Evolutionary conservation across 2,329 filamentous ascomycete genomes (phyloP), one percentile per base, ranked within the genome.

Genomic region (Curvularia eragrostidis): DNA sequence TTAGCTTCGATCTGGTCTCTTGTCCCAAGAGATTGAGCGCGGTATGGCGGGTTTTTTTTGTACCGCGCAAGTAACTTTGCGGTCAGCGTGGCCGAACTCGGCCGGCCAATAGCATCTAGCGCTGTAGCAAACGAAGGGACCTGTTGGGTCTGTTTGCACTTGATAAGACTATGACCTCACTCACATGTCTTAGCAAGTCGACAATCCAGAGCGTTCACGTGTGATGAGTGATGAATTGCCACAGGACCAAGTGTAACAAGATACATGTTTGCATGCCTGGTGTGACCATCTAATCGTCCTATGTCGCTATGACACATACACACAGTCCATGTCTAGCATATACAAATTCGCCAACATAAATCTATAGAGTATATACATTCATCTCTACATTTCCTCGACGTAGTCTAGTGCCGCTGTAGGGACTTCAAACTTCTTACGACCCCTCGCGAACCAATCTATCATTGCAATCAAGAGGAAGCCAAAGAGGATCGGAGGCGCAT

Each of bases 41-140:
- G 44, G 54, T 46, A 61, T 53, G 54, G 62, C 56, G 44, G 26
- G 50, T 61, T 59, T 39, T 59, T 39, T 46, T 39, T 23, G 39
- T 51, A 52, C 54, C 48, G 42, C 60, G 58, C 48, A 53, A 47
- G 53, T 57, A 53, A 55, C 47, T 54, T 52, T 59, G 53, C 51
- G 55, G 55, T 36, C 50, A 39, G 52, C 57, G 56, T 48, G 56
- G 64, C 66, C 64, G 66, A 67, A 48, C 58, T 68, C 60, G 58
- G 59, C 61, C 61, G 49, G 44, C 64, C 63, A 67, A 65, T 65
- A 61, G 58, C 48, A 51, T 44, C 53, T 59, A 52, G 63, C 38
- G 44, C 36, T 39, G 26, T 55, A 49, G 52, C 51, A 65, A 63
- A 65, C 50, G n/a, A 47, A 19, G 43, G 32, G 19, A n/a, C 47